Evolutionary conservation across 257 asterid genomes (phyloP).

Genomic region (Gentiana dahurica): DNA sequence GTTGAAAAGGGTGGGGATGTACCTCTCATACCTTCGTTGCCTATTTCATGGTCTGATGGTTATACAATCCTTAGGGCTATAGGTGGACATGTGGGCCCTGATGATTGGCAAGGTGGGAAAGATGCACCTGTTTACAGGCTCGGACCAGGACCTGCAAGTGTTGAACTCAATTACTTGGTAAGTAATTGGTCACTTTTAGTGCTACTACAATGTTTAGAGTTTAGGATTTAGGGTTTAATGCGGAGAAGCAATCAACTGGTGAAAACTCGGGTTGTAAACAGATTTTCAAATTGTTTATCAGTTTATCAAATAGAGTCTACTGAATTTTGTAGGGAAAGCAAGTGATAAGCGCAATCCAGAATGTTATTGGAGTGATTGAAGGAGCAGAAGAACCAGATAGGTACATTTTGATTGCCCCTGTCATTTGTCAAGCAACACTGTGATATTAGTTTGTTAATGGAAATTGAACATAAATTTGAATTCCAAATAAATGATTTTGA

Average conservation of each 20-base stretch:
- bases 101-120: constrained; percentile 80
- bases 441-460: not conserved
- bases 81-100: constrained; percentile 55
- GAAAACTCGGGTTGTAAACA: not conserved
- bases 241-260: too few species aligned
- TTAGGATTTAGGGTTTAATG: not conserved
- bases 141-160: constrained; percentile 76
- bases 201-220: too few species aligned
- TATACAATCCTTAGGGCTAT: constrained; percentile 45
- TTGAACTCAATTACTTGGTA: constrained; percentile 55
- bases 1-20: constrained; percentile 54
- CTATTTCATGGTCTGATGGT: constrained; percentile 72
- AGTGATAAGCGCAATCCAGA: constrained; percentile 64
- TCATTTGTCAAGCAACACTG: not conserved
- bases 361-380: constrained; percentile 75
- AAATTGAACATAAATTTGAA: not conserved
- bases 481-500: too few species aligned
- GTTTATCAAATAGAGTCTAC: constrained; percentile 1
- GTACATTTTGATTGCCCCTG: constrained; percentile 15
- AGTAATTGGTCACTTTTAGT: constrained; percentile 6
- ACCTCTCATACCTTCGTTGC: constrained; percentile 72
- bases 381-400: constrained; percentile 83
- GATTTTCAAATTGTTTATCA: not conserved
- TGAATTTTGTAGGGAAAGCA: constrained; percentile 62
- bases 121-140: constrained; percentile 58